Percentiles rank a stretch among this genome's conserved stretches.
Conservation (phyloP, 2,329 filamentous ascomycete genomes). For the Pestalotiopsis sp. region DNA sequence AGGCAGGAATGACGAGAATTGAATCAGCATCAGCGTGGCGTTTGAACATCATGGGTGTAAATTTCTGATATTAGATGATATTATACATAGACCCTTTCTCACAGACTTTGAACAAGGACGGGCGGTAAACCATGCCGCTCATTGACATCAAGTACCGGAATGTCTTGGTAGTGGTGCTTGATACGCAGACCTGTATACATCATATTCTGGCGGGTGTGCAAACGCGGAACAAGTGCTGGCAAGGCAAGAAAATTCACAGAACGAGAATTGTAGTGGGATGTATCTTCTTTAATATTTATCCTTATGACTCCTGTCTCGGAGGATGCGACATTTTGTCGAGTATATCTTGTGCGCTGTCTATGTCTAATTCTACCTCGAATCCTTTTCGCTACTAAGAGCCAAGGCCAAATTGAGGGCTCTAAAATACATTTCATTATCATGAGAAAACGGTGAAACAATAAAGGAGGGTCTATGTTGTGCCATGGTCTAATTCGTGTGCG, state of each 20-base stretch:
- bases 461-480: neutral
- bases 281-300: neutral
- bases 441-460: neutral
- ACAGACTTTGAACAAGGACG: neutral
- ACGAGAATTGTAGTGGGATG: neutral
- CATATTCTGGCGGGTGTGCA: neutral
- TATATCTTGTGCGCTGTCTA: slow-evolving; percentile 7
- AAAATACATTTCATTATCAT: slow-evolving; percentile 10
- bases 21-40: neutral
- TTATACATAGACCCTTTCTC: neutral
- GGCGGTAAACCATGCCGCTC: neutral
- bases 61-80: neutral
- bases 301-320: neutral
- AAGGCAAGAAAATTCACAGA: neutral
- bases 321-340: neutral
- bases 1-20: neutral
- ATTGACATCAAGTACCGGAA: too few species aligned
- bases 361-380: neutral
- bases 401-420: neutral
- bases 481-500: neutral
- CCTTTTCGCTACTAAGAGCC: neutral
- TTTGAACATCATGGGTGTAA: neutral
- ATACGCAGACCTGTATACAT: neutral
- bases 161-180: too few species aligned
- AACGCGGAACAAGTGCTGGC: too few species aligned